phyloP scores from a whole-genome alignment of 495 filamentous ascomycete species.

The Mytilinidion resinicola region DNA sequence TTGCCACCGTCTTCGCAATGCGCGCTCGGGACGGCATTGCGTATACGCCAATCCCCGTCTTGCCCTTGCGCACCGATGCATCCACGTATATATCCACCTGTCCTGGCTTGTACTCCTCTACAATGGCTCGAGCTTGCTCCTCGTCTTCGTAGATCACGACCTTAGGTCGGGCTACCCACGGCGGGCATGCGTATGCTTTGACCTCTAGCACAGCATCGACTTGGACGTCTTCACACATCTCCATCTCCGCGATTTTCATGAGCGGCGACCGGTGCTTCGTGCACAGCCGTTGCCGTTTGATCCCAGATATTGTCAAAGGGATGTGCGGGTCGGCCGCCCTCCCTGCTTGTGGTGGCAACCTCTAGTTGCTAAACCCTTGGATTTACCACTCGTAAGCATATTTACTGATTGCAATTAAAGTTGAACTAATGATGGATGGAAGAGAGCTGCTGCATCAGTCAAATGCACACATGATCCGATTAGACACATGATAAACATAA shows the following conservation, averaged over 20 bases:
- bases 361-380: no score
- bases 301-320: no score
- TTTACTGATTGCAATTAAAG: no score
- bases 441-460: no score
- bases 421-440: no score
- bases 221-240: constrained; percentile 7
- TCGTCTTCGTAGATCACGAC: constrained; percentile 14
- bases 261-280: constrained; percentile 1
- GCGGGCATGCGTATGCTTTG: no score
- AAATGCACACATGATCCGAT: no score
- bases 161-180: constrained; percentile 13
- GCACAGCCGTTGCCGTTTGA: no score
- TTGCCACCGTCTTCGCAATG: constrained; percentile 13
- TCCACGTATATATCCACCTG: constrained; percentile 20
- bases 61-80: constrained; percentile 12
- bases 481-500: no score
- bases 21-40: constrained; percentile 1
- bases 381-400: no score
- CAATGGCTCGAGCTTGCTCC: constrained; percentile 6
- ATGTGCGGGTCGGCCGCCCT: no score
- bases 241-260: constrained; percentile 8
- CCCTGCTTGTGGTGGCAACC: no score
- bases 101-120: constrained; percentile 13
- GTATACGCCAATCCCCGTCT: constrained; percentile 5
- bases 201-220: constrained; percentile 8